Evolutionary conservation across 345 rosid species (phyloP).

Genomic region (Bretschneidera sinensis): DNA sequence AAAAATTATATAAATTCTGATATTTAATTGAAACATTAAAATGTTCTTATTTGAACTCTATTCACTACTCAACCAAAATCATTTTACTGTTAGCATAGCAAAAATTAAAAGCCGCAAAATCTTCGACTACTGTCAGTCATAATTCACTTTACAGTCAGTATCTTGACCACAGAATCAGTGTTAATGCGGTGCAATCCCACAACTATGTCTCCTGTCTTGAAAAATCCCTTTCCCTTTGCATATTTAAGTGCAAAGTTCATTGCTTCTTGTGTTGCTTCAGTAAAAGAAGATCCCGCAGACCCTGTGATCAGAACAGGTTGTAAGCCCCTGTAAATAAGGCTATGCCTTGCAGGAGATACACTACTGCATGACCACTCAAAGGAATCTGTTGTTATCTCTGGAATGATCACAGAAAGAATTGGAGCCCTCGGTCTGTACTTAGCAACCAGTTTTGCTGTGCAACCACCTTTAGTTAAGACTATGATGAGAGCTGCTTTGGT

Average conservation of each 20-base stretch:
- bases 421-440: conserved; percentile 62
- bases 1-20: too few species aligned
- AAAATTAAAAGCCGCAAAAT: too few species aligned
- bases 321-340: conserved; percentile 53
- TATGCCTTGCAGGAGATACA: conserved; percentile 50
- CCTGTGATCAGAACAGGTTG: conserved; percentile 48
- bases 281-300: conserved; percentile 38
- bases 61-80: too few species aligned
- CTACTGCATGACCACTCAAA: conserved; percentile 46
- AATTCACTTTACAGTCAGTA: conserved; percentile 32
- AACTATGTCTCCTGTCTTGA: conserved; percentile 45
- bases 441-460: conserved; percentile 52
- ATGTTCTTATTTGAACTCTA: too few species aligned
- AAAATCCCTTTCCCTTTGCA: conserved; percentile 43
- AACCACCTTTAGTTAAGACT: conserved; percentile 55
- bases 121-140: too few species aligned
- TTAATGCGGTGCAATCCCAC: conserved; percentile 50
- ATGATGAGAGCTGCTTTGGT: conserved; percentile 43
- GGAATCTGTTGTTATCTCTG: conserved; percentile 45
- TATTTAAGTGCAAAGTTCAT: conserved; percentile 35
- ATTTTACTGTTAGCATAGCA: too few species aligned
- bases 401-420: conserved; percentile 44
- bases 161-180: conserved; percentile 52
- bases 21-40: too few species aligned
- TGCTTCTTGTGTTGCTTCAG: conserved; percentile 53